Evolutionary conservation across 2,329 filamentous ascomycete species (phyloP).

Genomic region (Daldinia sp.): DNA sequence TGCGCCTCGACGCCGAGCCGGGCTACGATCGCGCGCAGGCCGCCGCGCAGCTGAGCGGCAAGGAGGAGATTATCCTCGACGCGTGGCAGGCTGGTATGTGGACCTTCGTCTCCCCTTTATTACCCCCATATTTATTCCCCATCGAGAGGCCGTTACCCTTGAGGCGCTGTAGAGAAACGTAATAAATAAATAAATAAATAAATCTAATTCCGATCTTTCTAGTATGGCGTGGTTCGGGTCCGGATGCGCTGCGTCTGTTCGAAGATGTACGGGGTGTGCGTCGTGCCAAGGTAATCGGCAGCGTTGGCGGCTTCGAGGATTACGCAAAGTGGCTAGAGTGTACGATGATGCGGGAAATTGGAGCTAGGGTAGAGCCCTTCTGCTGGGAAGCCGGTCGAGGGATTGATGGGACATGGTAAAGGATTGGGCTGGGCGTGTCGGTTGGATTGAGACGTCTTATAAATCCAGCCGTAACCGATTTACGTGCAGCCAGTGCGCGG

Average conservation of each 20-base stretch:
- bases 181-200: neutral
- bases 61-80: slow-evolving; percentile 53
- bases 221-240: slow-evolving; percentile 49
- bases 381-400: slow-evolving; percentile 8
- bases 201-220: neutral
- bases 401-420: neutral
- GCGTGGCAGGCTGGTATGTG: slow-evolving; percentile 46
- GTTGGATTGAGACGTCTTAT: too few relatives aligned
- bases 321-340: slow-evolving; percentile 53
- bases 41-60: slow-evolving; percentile 48
- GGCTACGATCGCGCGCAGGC: slow-evolving; percentile 46
- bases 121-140: neutral
- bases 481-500: neutral
- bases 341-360: slow-evolving; percentile 47
- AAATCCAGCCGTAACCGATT: too few relatives aligned
- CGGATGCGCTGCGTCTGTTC: slow-evolving; percentile 50
- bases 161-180: too few relatives aligned
- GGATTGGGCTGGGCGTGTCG: too few relatives aligned
- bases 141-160: too few relatives aligned
- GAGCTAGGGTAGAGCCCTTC: slow-evolving; percentile 28
- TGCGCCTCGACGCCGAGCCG: slow-evolving; percentile 54
- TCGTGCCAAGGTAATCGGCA: slow-evolving; percentile 49
- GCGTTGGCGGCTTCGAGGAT: slow-evolving; percentile 52
- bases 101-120: too few relatives aligned
- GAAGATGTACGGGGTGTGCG: slow-evolving; percentile 54